phyloP scores from a whole-genome alignment of 495 filamentous ascomycete genomes.

The Penicillium antarcticum region DNA sequence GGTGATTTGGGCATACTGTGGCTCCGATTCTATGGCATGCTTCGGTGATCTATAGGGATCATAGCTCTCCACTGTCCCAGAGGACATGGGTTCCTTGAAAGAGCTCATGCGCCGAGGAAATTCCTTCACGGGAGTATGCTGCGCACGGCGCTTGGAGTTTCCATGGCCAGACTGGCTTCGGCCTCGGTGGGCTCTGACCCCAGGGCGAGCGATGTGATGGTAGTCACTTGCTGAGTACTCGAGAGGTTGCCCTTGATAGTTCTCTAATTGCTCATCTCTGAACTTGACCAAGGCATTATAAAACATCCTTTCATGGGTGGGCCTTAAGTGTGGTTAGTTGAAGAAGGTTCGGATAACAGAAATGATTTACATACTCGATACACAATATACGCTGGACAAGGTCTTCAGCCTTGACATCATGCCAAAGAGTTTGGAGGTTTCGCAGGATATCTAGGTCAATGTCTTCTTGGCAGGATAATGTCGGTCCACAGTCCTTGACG shows the following conservation, averaged over 20 bases:
- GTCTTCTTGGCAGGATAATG: slow-evolving; percentile 49
- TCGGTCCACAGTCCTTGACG: slow-evolving; percentile 51
- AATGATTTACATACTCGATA: slow-evolving; percentile 57
- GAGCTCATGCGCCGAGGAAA: slow-evolving; percentile 41
- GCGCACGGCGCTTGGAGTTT: slow-evolving; percentile 56
- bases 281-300: slow-evolving; percentile 81
- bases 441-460: slow-evolving; percentile 77
- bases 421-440: slow-evolving; percentile 85
- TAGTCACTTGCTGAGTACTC: slow-evolving; percentile 83
- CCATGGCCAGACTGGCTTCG: slow-evolving; percentile 20
- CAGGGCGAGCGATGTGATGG: slow-evolving; percentile 63
- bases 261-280: slow-evolving; percentile 76
- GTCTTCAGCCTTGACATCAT: slow-evolving; percentile 68
- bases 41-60: slow-evolving; percentile 79
- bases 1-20: slow-evolving; percentile 58
- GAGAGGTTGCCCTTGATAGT: slow-evolving; percentile 69
- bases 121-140: slow-evolving; percentile 69
- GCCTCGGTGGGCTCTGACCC: slow-evolving; percentile 13
- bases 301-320: slow-evolving; percentile 86
- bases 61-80: slow-evolving; percentile 59
- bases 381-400: slow-evolving; percentile 63
- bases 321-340: slow-evolving; percentile 39
- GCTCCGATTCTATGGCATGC: slow-evolving; percentile 33
- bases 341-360: not conserved
- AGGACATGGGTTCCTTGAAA: slow-evolving; percentile 44